phyloP scores from a whole-genome alignment of 805 yeast species.

The Debaryomyces maramus region DNA sequence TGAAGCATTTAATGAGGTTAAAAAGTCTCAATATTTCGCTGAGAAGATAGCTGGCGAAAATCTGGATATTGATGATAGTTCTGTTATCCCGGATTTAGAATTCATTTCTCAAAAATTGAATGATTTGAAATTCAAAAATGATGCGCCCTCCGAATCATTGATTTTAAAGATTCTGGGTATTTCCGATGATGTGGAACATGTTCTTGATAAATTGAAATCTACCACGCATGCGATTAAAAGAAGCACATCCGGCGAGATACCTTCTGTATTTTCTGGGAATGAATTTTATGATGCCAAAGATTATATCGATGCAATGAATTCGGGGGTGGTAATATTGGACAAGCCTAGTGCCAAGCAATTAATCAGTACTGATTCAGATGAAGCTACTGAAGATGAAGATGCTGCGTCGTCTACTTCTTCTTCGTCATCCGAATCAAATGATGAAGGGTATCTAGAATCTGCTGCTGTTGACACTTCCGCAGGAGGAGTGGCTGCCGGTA shows the following conservation, averaged over 20 bases:
- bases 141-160: constrained; percentile 3
- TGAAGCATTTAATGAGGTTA: constrained; percentile 65
- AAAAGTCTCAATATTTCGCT: constrained; percentile 20
- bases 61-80: constrained; percentile 9
- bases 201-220: constrained; percentile 17
- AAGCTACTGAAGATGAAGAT: constrained; percentile 18
- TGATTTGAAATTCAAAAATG: constrained; percentile 14
- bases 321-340: constrained; percentile 55
- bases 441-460: constrained; percentile 7
- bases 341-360: constrained; percentile 9
- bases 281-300: constrained; percentile 67
- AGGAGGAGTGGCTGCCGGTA: constrained; percentile 9
- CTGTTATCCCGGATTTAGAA: constrained; percentile 15
- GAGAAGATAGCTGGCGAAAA: constrained; percentile 9
- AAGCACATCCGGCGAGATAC: constrained; percentile 18
- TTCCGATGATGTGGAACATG: constrained; percentile 19
- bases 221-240: neutral
- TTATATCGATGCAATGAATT: constrained; percentile 44
- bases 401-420: constrained; percentile 18
- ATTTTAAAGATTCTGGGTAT: constrained; percentile 10
- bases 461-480: constrained; percentile 12
- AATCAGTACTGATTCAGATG: constrained; percentile 4
- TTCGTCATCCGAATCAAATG: constrained; percentile 14
- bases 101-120: constrained; percentile 22
- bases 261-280: constrained; percentile 29